phyloP scores from a whole-genome alignment of 192 early-diverging fungal species.

The Geranomyces variabilis region DNA sequence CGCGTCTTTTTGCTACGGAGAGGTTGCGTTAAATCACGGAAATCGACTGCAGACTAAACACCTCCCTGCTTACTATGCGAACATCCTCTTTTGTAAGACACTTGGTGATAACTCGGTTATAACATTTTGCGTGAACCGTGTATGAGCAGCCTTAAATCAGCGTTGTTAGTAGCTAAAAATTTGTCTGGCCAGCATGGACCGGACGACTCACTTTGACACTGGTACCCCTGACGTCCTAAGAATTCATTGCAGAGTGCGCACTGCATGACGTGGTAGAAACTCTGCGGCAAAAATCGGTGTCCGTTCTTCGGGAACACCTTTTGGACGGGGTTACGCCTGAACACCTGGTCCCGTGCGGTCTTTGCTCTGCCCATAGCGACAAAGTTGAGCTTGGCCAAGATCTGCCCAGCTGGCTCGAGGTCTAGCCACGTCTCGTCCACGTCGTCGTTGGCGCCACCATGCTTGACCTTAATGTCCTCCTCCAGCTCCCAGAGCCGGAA shows the following conservation, averaged over 20 bases:
- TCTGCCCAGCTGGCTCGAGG: conserved; percentile 90
- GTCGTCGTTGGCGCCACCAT: conserved; percentile 42
- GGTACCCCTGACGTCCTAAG: conserved; percentile 80
- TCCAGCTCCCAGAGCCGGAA: conserved; percentile 87
- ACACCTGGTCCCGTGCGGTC: conserved; percentile 52
- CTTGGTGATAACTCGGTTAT: conserved; percentile 84
- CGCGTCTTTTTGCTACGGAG: conserved; percentile 61
- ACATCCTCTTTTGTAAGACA: conserved; percentile 68
- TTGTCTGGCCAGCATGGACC: not conserved
- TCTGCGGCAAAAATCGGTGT: conserved; percentile 84
- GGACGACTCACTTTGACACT: conserved; percentile 75
- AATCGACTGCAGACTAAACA: not conserved
- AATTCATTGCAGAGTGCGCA: conserved; percentile 94
- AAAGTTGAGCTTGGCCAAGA: conserved; percentile 85
- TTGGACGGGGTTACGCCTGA: conserved; percentile 46
- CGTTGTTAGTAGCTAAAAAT: not conserved
- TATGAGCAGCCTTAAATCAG: conserved; percentile 74
- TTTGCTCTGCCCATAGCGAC: conserved; percentile 38
- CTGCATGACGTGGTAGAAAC: conserved; percentile 92
- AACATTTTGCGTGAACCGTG: conserved; percentile 88
- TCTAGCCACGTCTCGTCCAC: conserved; percentile 86
- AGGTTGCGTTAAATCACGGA: not conserved
- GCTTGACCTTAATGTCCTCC: conserved; percentile 67
- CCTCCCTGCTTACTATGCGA: conserved; percentile 26
- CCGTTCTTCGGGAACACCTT: conserved; percentile 70